Conservation (phyloP, 1,139 yeast species). For the Lodderomyces margitis region DNA sequence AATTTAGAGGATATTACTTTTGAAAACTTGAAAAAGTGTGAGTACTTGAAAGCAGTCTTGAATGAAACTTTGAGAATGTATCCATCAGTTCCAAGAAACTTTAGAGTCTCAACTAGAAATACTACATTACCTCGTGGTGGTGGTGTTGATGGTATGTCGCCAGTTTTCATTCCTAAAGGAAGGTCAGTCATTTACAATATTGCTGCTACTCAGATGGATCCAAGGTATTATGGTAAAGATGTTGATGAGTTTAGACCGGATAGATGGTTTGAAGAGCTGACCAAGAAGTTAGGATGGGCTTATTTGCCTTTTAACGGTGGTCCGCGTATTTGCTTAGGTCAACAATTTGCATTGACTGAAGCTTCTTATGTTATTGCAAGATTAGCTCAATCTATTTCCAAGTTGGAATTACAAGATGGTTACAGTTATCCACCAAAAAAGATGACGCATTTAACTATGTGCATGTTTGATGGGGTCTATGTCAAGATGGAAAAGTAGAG, state of each 20-base stretch:
- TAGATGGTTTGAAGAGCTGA: slow-evolving; percentile 38
- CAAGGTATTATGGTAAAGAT: slow-evolving; percentile 42
- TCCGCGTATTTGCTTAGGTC: slow-evolving; percentile 43
- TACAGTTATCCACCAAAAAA: slow-evolving; percentile 30
- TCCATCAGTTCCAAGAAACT: slow-evolving; percentile 51
- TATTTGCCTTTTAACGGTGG: slow-evolving; percentile 45
- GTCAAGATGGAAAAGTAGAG: slow-evolving; percentile 6
- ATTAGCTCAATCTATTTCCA: slow-evolving; percentile 15
- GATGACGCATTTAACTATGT: slow-evolving; percentile 34
- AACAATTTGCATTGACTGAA: slow-evolving; percentile 45
- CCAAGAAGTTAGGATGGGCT: slow-evolving; percentile 33
- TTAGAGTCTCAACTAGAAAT: slow-evolving; percentile 39
- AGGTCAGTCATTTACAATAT: slow-evolving; percentile 35
- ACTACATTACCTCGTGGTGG: slow-evolving; percentile 55
- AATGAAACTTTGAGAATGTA: slow-evolving; percentile 50
- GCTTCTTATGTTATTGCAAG: slow-evolving; percentile 28
- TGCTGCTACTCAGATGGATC: slow-evolving; percentile 40
- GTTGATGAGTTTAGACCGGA: slow-evolving; percentile 44
- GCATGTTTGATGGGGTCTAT: slow-evolving; percentile 22
- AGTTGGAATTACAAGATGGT: slow-evolving; percentile 17
- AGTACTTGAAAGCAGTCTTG: slow-evolving; percentile 43
- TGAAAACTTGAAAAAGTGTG: slow-evolving; percentile 45
- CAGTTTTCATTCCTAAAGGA: slow-evolving; percentile 44
- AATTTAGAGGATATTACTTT: slow-evolving; percentile 24
- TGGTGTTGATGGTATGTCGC: slow-evolving; percentile 41